Evolutionary conservation across 768 basidiomycete species (phyloP).

Genomic region (Boletus patriciae): DNA sequence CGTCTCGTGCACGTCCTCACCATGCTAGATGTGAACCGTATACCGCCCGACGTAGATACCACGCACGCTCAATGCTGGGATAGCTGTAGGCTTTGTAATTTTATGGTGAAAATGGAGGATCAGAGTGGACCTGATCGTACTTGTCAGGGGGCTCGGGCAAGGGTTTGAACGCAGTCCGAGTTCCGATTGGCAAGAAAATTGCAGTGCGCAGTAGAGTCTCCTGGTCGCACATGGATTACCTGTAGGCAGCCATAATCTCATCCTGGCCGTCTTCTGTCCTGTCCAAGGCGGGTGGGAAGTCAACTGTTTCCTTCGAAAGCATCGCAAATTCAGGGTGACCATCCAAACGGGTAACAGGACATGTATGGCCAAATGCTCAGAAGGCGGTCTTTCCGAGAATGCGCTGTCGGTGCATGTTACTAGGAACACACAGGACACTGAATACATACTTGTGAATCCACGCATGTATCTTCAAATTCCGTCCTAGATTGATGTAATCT

Average conservation of each 20-base stretch:
- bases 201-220: constrained; percentile 49
- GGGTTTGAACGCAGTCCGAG: constrained; percentile 43
- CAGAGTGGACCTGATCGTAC: constrained; percentile 29
- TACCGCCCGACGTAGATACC: neutral
- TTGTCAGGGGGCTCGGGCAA: constrained; percentile 40
- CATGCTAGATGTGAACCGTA: constrained; percentile 8
- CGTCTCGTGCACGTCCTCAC: neutral
- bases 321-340: constrained; percentile 35
- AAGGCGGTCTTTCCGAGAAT: constrained; percentile 30
- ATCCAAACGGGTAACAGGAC: constrained; percentile 31
- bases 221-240: constrained; percentile 50
- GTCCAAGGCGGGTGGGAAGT: constrained; percentile 17
- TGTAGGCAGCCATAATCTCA: constrained; percentile 34
- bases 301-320: constrained; percentile 27
- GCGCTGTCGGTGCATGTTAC: constrained; percentile 8
- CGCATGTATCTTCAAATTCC: constrained; percentile 29
- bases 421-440: constrained; percentile 10
- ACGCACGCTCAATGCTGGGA: constrained; percentile 32
- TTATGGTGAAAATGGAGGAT: constrained; percentile 25
- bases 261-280: constrained; percentile 2
- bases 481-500: constrained; percentile 35
- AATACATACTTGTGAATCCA: constrained; percentile 23
- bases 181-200: constrained; percentile 33
- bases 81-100: constrained; percentile 37
- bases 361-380: constrained; percentile 36